phyloP scores from a whole-genome alignment of 179 eudicot species.

The Camellia oleifera region DNA sequence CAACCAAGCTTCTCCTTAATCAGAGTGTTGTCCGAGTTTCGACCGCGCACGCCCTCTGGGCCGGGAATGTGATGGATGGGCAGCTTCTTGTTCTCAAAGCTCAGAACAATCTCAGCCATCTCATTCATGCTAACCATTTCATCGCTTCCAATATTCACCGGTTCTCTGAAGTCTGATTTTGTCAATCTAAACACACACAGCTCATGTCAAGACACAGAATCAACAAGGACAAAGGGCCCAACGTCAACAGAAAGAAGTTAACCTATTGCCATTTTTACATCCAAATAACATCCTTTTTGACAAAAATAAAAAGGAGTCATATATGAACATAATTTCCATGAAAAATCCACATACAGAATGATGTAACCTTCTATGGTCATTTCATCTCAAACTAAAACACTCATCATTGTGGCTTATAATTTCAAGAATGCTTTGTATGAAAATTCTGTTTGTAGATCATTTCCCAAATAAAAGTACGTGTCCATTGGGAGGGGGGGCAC shows the following conservation, averaged over 20 bases:
- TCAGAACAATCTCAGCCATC: conserved; percentile 92
- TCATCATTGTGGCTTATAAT: too few relatives aligned
- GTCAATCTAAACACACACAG: conserved; percentile 50
- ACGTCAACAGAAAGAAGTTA: background rate
- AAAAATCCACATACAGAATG: too few relatives aligned
- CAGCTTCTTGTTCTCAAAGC: conserved; percentile 81
- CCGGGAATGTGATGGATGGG: conserved; percentile 97
- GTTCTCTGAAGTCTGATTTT: conserved; percentile 88
- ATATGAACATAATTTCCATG: background rate
- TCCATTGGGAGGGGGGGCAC: too few relatives aligned
- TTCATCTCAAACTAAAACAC: too few relatives aligned
- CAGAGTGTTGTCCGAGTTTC: conserved; percentile 93
- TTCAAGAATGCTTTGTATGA: too few relatives aligned
- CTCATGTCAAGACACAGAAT: background rate
- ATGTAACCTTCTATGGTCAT: too few relatives aligned
- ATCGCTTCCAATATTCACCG: conserved; percentile 95
- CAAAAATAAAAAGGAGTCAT: background rate
- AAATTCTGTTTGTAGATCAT: too few relatives aligned
- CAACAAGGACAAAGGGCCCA: background rate
- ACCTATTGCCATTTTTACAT: background rate
- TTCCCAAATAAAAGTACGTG: too few relatives aligned
- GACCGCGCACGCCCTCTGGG: conserved; percentile 99
- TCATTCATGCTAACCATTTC: conserved; percentile 99
- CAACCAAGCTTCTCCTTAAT: conserved; percentile 94
- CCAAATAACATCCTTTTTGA: background rate